Percentiles rank a stretch among this genome's conserved stretches.
Conservation (phyloP, 2,329 filamentous ascomycete species). For the Paradendryphiella salina region DNA sequence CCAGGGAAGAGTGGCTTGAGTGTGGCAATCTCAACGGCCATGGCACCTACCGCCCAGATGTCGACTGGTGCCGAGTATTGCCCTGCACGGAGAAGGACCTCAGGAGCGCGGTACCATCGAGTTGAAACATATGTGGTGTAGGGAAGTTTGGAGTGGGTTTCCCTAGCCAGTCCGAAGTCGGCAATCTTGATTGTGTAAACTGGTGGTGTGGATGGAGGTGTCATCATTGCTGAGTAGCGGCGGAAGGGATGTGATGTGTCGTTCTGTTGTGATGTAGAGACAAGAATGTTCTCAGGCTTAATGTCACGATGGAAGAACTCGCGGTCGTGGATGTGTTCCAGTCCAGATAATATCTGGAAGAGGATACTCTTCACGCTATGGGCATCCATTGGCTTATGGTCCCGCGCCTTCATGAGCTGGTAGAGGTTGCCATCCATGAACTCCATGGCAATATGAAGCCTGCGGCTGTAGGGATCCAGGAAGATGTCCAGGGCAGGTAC, state of each 20-base stretch:
- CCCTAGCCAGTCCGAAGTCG: constrained; percentile 95
- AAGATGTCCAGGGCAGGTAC: constrained; percentile 99
- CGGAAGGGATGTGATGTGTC: constrained; percentile 85
- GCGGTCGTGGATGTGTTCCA: constrained; percentile 97
- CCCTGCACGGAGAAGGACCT: constrained; percentile 88
- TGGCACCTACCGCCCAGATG: constrained; percentile 97
- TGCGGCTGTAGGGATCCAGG: constrained; percentile 91
- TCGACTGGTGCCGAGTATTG: constrained; percentile 98
- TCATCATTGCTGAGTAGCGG: constrained; percentile 89
- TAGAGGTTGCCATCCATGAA: constrained; percentile 99
- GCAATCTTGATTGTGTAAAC: constrained; percentile 97
- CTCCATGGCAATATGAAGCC: constrained; percentile 98
- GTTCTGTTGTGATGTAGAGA: constrained; percentile 83
- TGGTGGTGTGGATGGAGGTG: constrained; percentile 90
- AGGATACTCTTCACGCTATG: constrained; percentile 95
- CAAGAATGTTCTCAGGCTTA: constrained; percentile 97
- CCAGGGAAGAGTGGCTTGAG: constrained; percentile 96
- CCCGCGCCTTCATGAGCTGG: constrained; percentile 96
- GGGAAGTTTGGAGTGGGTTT: constrained; percentile 93
- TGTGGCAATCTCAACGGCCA: constrained; percentile 97
- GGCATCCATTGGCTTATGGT: constrained; percentile 90
- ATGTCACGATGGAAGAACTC: constrained; percentile 99
- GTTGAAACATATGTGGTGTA: constrained; percentile 99
- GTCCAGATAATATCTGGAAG: constrained; percentile 92
- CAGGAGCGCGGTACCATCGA: constrained; percentile 90